Evolutionary conservation across 164 flowering plant genomes (phyloP).

Genomic region (Chloranthus sessilifolius): DNA sequence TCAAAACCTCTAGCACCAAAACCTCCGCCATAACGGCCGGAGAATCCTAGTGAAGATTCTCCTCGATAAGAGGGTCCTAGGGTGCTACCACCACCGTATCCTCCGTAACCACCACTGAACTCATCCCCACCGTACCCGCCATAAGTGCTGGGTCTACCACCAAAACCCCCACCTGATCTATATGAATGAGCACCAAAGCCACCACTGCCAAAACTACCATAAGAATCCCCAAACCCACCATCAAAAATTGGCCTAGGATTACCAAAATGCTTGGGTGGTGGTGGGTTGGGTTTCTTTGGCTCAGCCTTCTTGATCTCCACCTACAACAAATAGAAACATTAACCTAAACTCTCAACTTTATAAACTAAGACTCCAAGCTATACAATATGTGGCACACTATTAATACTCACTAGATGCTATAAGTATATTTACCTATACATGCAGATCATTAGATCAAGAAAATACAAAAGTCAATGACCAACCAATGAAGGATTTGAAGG

Average conservation of each 20-base stretch:
- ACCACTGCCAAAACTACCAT: slow-evolving; percentile 50
- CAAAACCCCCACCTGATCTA: slow-evolving; percentile 56
- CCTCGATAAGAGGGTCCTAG: slow-evolving; percentile 57
- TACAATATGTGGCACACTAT: not conserved
- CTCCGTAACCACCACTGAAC: slow-evolving; percentile 56
- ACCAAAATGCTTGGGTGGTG: slow-evolving; percentile 47
- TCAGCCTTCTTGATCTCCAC: slow-evolving; percentile 96
- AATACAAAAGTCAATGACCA: no score
- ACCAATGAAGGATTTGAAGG: no score
- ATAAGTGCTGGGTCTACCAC: slow-evolving; percentile 48
- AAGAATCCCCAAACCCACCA: slow-evolving; percentile 58
- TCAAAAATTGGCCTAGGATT: slow-evolving; percentile 47
- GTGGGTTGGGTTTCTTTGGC: slow-evolving; percentile 69
- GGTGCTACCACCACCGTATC: slow-evolving; percentile 47
- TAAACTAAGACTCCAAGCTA: slow-evolving; percentile 1
- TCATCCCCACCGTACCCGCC: slow-evolving; percentile 55
- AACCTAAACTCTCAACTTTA: slow-evolving; percentile 16
- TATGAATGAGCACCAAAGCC: slow-evolving; percentile 46
- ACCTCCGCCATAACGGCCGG: slow-evolving; percentile 58
- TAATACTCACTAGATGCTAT: not conserved
- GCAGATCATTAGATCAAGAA: not conserved
- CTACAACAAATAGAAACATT: slow-evolving; percentile 33
- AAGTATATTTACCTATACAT: not conserved
- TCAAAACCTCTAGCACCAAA: slow-evolving; percentile 57
- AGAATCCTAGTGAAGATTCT: slow-evolving; percentile 57